Evolutionary conservation across 1,284 basidiomycete species (phyloP).

Genomic region (Heliocybe sulcata): DNA sequence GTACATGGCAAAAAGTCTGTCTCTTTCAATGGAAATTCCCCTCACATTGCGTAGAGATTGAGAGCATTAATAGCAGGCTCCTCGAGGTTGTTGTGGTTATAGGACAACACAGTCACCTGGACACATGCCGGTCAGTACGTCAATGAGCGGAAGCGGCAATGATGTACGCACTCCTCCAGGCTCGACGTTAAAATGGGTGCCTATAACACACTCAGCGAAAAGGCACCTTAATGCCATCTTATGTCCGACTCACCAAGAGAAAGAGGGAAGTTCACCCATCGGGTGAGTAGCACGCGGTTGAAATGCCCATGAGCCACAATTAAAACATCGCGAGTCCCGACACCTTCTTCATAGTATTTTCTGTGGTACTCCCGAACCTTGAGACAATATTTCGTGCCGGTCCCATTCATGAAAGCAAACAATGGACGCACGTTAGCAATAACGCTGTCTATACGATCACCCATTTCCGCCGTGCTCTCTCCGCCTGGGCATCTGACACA

Average conservation of each 20-base stretch:
- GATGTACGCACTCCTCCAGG: constrained; percentile 55
- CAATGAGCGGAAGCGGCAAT: not conserved
- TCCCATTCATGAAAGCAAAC: not conserved
- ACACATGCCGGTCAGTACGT: constrained; percentile 2
- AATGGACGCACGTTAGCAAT: constrained; percentile 58
- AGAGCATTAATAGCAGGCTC: constrained; percentile 71
- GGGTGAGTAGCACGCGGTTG: constrained; percentile 74
- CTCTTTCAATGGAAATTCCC: not conserved
- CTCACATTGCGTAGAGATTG: constrained; percentile 50
- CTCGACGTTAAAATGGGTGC: constrained; percentile 75
- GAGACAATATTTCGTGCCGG: constrained; percentile 5
- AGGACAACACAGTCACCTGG: constrained; percentile 64
- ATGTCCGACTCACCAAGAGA: constrained; percentile 41
- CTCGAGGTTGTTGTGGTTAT: constrained; percentile 71
- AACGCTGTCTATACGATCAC: constrained; percentile 67
- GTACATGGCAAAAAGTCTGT: too few species aligned
- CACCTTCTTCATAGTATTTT: constrained; percentile 59
- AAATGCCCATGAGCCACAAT: constrained; percentile 83
- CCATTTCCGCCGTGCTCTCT: constrained; percentile 78
- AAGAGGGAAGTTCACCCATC: constrained; percentile 71
- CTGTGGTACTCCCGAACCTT: constrained; percentile 75
- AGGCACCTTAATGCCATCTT: constrained; percentile 5
- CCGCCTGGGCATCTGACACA: constrained; percentile 77
- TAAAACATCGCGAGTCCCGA: constrained; percentile 62
- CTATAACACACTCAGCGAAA: too few species aligned